Evolutionary conservation across 2,329 filamentous ascomycete species (phyloP).

Genomic region (Zymoseptoria brevis): DNA sequence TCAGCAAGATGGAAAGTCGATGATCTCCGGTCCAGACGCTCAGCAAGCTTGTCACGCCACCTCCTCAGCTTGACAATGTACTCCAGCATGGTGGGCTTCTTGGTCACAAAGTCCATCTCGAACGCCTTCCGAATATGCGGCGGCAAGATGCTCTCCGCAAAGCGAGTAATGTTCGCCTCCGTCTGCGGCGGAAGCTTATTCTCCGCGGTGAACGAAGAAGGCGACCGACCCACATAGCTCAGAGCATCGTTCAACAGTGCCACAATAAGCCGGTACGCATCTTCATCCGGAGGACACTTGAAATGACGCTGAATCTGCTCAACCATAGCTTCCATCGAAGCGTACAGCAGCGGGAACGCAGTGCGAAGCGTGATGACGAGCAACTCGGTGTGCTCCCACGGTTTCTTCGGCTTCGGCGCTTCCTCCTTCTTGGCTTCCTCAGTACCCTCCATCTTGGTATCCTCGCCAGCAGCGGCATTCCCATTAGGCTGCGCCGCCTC

Average conservation of each 20-base stretch:
- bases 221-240: slow-evolving; percentile 83
- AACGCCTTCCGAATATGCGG: slow-evolving; percentile 93
- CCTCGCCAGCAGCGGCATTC: slow-evolving; percentile 18
- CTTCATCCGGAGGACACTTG: slow-evolving; percentile 96
- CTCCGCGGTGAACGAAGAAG: slow-evolving; percentile 77
- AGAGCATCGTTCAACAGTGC: slow-evolving; percentile 91
- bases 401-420: slow-evolving; percentile 56
- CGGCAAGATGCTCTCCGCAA: slow-evolving; percentile 91
- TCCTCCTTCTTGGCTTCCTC: slow-evolving; percentile 38
- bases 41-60: slow-evolving; percentile 97
- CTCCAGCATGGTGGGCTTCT: slow-evolving; percentile 95
- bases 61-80: slow-evolving; percentile 95
- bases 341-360: slow-evolving; percentile 85
- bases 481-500: slow-evolving; percentile 29
- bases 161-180: slow-evolving; percentile 92
- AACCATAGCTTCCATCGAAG: slow-evolving; percentile 99
- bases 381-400: slow-evolving; percentile 95
- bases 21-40: slow-evolving; percentile 82
- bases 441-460: slow-evolving; percentile 35
- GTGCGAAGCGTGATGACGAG: slow-evolving; percentile 94
- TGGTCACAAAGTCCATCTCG: slow-evolving; percentile 89
- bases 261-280: slow-evolving; percentile 95
- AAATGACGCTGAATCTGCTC: slow-evolving; percentile 99
- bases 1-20: slow-evolving; percentile 68
- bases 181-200: slow-evolving; percentile 84